Conservation (phyloP, 2,329 filamentous ascomycete species). For the Paecilomyces sp. region DNA sequence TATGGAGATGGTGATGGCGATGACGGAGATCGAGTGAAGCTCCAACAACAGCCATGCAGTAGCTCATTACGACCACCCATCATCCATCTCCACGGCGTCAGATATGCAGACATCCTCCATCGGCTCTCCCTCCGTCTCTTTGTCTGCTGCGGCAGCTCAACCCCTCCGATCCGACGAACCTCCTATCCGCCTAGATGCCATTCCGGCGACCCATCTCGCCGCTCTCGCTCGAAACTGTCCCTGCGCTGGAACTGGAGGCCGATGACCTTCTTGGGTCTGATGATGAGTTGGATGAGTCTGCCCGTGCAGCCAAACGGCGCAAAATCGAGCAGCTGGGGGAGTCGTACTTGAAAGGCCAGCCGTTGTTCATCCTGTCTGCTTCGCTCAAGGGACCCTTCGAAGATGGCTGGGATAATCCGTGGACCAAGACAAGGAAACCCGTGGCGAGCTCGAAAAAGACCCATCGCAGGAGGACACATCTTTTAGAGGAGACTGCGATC, state of each 20-base stretch:
- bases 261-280: slow-evolving; percentile 29
- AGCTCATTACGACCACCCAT: no score
- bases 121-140: slow-evolving; percentile 2
- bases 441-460: neutral
- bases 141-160: slow-evolving; percentile 12
- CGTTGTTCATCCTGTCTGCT: slow-evolving; percentile 40
- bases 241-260: slow-evolving; percentile 16
- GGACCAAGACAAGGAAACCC: slow-evolving; percentile 24
- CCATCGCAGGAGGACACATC: neutral
- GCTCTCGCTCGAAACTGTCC: slow-evolving; percentile 27
- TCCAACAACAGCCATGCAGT: neutral
- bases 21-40: neutral
- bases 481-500: slow-evolving; percentile 13
- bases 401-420: slow-evolving; percentile 40
- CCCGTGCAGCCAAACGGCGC: slow-evolving; percentile 29
- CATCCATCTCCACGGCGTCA: neutral
- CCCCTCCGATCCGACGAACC: slow-evolving; percentile 4
- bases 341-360: slow-evolving; percentile 35
- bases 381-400: slow-evolving; percentile 39
- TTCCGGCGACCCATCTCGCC: slow-evolving; percentile 24
- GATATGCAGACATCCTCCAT: neutral
- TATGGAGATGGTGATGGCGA: no score
- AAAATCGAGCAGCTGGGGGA: slow-evolving; percentile 36
- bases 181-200: slow-evolving; percentile 20
- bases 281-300: slow-evolving; percentile 27